phyloP scores from a whole-genome alignment of 129 eudicot species.

The Logfia minima region DNA sequence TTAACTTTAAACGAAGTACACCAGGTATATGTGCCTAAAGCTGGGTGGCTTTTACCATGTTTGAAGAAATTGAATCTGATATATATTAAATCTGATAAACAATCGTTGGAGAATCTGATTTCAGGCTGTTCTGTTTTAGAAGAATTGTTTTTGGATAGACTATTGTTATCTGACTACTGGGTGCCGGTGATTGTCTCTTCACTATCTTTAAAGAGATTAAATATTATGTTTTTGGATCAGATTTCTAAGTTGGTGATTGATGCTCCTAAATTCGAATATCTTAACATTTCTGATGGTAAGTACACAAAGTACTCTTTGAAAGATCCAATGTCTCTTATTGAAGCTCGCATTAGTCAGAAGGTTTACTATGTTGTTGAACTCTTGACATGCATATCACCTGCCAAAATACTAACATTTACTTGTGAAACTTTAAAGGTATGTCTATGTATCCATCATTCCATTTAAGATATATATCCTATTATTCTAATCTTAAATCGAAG shows the following conservation, averaged over 20 bases:
- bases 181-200: neutral
- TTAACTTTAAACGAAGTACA: constrained; percentile 14
- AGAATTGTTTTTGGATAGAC: neutral
- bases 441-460: neutral
- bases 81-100: neutral
- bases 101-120: constrained; percentile 18
- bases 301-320: neutral
- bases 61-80: constrained; percentile 20
- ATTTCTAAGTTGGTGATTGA: neutral
- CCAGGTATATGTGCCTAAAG: constrained; percentile 15
- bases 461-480: neutral
- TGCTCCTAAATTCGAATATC: constrained; percentile 25
- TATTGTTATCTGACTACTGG: too few relatives aligned
- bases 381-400: constrained; percentile 5
- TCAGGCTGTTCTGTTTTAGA: constrained; percentile 32
- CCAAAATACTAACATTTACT: constrained; percentile 5
- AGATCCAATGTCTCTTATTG: constrained; percentile 10
- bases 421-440: neutral
- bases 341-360: neutral
- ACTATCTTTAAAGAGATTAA: constrained; percentile 22
- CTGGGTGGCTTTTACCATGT: constrained; percentile 19
- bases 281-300: constrained; percentile 10
- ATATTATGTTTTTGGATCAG: neutral
- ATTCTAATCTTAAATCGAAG: too few relatives aligned
- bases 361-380: neutral